A percentile compares a stretch with the other conserved stretches of the same genome.
These are phyloP conservation scores for Paracorniculantispora psalliotae DNA, from an alignment of 2,329 filamentous ascomycete species.

Conservation along the genomic window DNA sequence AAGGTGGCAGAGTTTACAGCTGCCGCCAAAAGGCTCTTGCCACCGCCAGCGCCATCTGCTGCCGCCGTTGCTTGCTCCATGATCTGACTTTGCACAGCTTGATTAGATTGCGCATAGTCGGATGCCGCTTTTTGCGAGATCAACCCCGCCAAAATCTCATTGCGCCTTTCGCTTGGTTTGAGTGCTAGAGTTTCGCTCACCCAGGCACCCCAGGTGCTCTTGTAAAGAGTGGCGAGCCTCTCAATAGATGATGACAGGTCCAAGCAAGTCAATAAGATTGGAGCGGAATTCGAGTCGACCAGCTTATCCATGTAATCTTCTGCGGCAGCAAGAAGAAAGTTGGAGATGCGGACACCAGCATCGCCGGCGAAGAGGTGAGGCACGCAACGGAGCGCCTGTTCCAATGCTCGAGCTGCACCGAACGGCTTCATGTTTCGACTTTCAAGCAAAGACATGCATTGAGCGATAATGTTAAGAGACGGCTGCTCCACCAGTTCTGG, in stretches of 20 bases:
- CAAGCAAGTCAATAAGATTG: slow-evolving; percentile 61
- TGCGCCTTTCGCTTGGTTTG: slow-evolving; percentile 18
- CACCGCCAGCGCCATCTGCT: slow-evolving; percentile 34
- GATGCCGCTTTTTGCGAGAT: slow-evolving; percentile 41
- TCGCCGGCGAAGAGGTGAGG: slow-evolving; percentile 37
- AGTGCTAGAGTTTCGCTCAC: slow-evolving; percentile 36
- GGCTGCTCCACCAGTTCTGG: slow-evolving; percentile 27
- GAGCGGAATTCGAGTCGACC: slow-evolving; percentile 62
- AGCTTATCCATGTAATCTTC: slow-evolving; percentile 52
- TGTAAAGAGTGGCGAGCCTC: slow-evolving; percentile 33
- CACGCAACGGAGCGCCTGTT: slow-evolving; percentile 31
- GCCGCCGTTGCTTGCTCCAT: slow-evolving; percentile 35
- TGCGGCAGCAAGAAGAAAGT: slow-evolving; percentile 46
- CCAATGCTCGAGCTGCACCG: slow-evolving; percentile 46
- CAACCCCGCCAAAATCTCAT: slow-evolving; percentile 37
- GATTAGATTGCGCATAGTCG: slow-evolving; percentile 33
- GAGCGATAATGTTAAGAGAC: slow-evolving; percentile 27
- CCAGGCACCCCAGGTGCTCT: slow-evolving; percentile 41
- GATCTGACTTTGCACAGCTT: slow-evolving; percentile 44
- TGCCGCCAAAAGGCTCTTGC: slow-evolving; percentile 39
- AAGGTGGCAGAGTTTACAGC: slow-evolving; percentile 40
- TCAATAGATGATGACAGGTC: slow-evolving; percentile 46
- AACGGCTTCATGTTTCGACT: slow-evolving; percentile 54
- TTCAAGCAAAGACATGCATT: slow-evolving; percentile 39
- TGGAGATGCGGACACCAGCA: slow-evolving; percentile 31